Base-by-base conservation (phyloP, 768 basidiomycete species). In the Tulasnella sp. region DNA sequence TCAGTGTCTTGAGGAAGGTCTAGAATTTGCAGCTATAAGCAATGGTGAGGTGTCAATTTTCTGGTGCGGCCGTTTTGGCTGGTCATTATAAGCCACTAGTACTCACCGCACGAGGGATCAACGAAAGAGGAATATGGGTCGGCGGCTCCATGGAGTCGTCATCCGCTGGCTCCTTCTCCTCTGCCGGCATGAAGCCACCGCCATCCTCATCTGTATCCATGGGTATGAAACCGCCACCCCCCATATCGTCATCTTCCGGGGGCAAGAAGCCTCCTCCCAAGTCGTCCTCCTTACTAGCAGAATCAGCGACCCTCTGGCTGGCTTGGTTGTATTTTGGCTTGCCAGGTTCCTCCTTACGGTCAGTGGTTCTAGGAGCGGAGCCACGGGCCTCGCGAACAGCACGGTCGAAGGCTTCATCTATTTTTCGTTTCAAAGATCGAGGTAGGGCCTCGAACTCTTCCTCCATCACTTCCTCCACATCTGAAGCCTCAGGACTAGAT, bases 1-100 rank as follows among this genome's bases (percentile, higher is more conserved):
- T 92, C 88, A n/a, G 87, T 86, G 34, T 90, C 86, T 11, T 88
- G 88, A 11, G 81, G 82, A 9, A 94, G 84, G 78, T 90, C 88
- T 25, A 95, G 85, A 22, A 84, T 79, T 78, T 86, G 86, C 1
- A 95, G 86, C 77, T 78, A 67, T 29, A 77, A 68, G 22, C 12
- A 14, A 52, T 14, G 6, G 5, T 7, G 12, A 73, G 36, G 12
- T 7, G 42, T 49, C 36, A 73, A 39, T 25, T 12, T 25, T 39
- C 22, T 12, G 19, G 7, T 73, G 40, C 36, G 25, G 73, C n/a
- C 19, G 12, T 9, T 8, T 64, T 31, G n/a, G 15, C 58, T 29
- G 3, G 29, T 2, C 14, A 29, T 40, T 8, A 15, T 14, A 7
- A 49, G n/a, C 38, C 52, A 71, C 74, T n/a, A n/a, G n/a, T n/a